Percentiles rank a stretch among this genome's conserved stretches.
These are phyloP conservation scores for Cyanodermella asteris DNA, from an alignment of 2,329 filamentous ascomycete species.

Conservation along the genomic window DNA sequence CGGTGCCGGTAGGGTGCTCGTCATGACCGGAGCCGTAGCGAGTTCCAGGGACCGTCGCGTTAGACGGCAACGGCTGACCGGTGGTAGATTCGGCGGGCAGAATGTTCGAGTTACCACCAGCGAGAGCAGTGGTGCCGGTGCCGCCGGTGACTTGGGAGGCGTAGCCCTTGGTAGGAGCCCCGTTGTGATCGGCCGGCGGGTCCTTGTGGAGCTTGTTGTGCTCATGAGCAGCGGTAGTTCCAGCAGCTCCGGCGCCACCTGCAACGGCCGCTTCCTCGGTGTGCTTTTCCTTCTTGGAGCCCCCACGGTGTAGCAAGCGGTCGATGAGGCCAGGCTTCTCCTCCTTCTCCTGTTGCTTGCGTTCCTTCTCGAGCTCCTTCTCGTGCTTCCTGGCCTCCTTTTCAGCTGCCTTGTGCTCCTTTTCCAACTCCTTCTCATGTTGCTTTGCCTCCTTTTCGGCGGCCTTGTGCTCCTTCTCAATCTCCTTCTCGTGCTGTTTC, in stretches of 20 bases:
- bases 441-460: conserved; percentile 1
- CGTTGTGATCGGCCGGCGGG: conserved; percentile 2
- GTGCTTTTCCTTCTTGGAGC: conserved; percentile 1
- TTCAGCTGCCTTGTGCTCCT: conserved; percentile 4
- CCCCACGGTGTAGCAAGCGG: conserved; percentile 3
- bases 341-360: conserved; percentile 2
- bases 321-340: conserved; percentile 4
- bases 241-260: conserved; percentile 1
- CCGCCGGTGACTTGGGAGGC: conserved; percentile 4
- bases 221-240: conserved; percentile 1
- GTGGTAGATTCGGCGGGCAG: too few relatives aligned
- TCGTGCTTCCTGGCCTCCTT: conserved; percentile 3
- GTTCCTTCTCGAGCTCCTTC: conserved; percentile 5
- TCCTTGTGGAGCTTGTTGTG: conserved; percentile 4
- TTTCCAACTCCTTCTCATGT: conserved; percentile 2
- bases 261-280: neutral
- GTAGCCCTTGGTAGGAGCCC: conserved; percentile 1
- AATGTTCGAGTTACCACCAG: conserved; percentile 2
- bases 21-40: too few relatives aligned
- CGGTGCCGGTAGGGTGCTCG: too few relatives aligned
- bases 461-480: conserved; percentile 5
- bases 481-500: conserved; percentile 5
- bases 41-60: too few relatives aligned
- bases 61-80: too few relatives aligned
- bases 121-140: conserved; percentile 3